These are phyloP conservation scores for Pichia sp. DNA, from an alignment of 1,139 yeast species.

Conservation along the genomic window DNA sequence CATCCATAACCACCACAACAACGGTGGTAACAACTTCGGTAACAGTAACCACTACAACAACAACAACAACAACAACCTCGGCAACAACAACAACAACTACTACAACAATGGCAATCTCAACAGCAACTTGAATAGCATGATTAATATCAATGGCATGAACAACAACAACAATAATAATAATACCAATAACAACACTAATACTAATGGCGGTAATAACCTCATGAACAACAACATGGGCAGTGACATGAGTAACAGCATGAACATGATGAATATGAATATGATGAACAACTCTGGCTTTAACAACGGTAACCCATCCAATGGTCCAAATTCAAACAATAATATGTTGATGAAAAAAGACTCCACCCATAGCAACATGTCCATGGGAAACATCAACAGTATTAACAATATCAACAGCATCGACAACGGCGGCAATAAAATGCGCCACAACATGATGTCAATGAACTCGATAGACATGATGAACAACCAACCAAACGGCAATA, in stretches of 20 bases:
- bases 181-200: neutral
- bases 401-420: neutral
- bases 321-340: slow-evolving; percentile 7
- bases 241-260: slow-evolving; percentile 1
- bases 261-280: slow-evolving; percentile 14
- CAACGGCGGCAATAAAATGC: neutral
- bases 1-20: slow-evolving; percentile 13
- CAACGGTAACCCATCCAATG: neutral
- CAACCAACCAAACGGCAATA: slow-evolving; percentile 5
- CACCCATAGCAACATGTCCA: neutral
- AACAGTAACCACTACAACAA: slow-evolving; percentile 7
- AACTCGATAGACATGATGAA: slow-evolving; percentile 17
- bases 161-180: slow-evolving; percentile 2
- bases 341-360: slow-evolving; percentile 3
- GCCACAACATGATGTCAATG: slow-evolving; percentile 11
- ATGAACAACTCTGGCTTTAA: slow-evolving; percentile 11
- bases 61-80: slow-evolving; percentile 7
- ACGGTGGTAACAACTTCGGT: slow-evolving; percentile 13
- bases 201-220: neutral
- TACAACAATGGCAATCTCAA: neutral
- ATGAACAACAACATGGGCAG: neutral
- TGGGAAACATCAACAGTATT: neutral
- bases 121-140: slow-evolving; percentile 10
- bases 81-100: neutral
- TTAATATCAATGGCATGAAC: slow-evolving; percentile 8